phyloP scores from a whole-genome alignment of 805 yeast genomes.

The Dipodascus albidus region DNA sequence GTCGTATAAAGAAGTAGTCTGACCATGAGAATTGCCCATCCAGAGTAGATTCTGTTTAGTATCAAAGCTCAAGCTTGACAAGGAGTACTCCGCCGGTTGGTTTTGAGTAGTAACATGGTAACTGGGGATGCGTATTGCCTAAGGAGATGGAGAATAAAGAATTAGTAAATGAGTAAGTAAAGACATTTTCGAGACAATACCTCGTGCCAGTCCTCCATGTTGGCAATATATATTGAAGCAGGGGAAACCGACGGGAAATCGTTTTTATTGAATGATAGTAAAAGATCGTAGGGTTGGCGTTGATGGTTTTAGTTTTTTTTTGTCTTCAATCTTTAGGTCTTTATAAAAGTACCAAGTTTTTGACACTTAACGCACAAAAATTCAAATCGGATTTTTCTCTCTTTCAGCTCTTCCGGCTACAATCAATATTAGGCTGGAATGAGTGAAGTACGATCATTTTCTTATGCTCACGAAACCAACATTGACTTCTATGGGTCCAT shows the following conservation, averaged over 20 bases:
- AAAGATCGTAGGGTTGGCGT: not conserved
- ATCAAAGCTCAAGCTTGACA: slow-evolving; percentile 44
- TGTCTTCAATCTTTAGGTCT: slow-evolving; percentile 5
- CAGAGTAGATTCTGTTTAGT: slow-evolving; percentile 65
- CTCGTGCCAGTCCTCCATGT: slow-evolving; percentile 16
- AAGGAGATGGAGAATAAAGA: not conserved
- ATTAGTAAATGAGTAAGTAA: not conserved
- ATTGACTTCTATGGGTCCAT: slow-evolving; percentile 10
- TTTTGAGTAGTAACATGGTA: slow-evolving; percentile 1
- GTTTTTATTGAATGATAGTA: not conserved
- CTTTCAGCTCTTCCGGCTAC: too few species aligned
- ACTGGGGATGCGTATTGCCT: slow-evolving; percentile 1
- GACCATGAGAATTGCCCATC: slow-evolving; percentile 60
- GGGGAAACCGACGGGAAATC: not conserved
- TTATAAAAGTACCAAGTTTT: not conserved
- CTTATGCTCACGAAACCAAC: slow-evolving; percentile 6
- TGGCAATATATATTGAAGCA: not conserved
- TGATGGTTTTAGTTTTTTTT: slow-evolving; percentile 4
- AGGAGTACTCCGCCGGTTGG: not conserved
- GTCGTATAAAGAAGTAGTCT: slow-evolving; percentile 33
- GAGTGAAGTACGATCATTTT: slow-evolving; percentile 1
- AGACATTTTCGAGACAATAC: slow-evolving; percentile 2
- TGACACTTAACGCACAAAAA: too few species aligned
- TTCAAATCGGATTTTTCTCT: too few species aligned
- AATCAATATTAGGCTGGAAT: too few species aligned